Evolutionary conservation across 108 stramenopile genomes (phyloP).

Genomic region (Nitzschia sp.): DNA sequence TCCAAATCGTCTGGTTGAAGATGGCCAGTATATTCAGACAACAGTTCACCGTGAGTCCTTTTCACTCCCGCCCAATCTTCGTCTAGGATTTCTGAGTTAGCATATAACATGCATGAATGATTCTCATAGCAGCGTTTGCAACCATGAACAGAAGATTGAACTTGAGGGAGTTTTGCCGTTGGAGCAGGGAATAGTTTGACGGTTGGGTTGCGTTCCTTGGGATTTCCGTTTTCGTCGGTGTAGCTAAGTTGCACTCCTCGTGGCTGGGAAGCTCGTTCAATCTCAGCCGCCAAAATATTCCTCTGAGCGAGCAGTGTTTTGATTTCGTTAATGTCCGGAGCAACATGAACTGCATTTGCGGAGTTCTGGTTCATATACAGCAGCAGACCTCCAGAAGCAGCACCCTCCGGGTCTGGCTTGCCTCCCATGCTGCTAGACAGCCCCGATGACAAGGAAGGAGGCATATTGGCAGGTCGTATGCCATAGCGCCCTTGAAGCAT

Average conservation of each 20-base stretch:
- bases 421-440: not conserved
- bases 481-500: slow-evolving; percentile 75
- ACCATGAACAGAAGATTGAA: slow-evolving; percentile 41
- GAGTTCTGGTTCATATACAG: slow-evolving; percentile 75
- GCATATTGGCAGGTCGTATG: not conserved
- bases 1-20: slow-evolving; percentile 55
- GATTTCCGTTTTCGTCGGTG: slow-evolving; percentile 33
- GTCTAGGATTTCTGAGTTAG: slow-evolving; percentile 39
- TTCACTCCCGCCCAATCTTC: slow-evolving; percentile 11
- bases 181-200: slow-evolving; percentile 16
- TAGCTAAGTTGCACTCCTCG: slow-evolving; percentile 65
- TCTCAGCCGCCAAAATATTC: slow-evolving; percentile 66
- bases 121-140: slow-evolving; percentile 77
- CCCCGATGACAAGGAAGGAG: too few species aligned
- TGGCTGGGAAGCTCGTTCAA: slow-evolving; percentile 50
- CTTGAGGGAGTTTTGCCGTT: slow-evolving; percentile 47
- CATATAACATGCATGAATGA: slow-evolving; percentile 87
- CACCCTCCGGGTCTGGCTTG: slow-evolving; percentile 17
- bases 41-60: slow-evolving; percentile 47
- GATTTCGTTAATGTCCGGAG: slow-evolving; percentile 58
- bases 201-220: slow-evolving; percentile 15
- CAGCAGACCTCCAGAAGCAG: slow-evolving; percentile 63
- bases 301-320: slow-evolving; percentile 78
- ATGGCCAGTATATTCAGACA: slow-evolving; percentile 71
- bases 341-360: slow-evolving; percentile 52